Base-by-base conservation (phyloP, 176 grass and related monocot species). In the Juncus effusus region DNA sequence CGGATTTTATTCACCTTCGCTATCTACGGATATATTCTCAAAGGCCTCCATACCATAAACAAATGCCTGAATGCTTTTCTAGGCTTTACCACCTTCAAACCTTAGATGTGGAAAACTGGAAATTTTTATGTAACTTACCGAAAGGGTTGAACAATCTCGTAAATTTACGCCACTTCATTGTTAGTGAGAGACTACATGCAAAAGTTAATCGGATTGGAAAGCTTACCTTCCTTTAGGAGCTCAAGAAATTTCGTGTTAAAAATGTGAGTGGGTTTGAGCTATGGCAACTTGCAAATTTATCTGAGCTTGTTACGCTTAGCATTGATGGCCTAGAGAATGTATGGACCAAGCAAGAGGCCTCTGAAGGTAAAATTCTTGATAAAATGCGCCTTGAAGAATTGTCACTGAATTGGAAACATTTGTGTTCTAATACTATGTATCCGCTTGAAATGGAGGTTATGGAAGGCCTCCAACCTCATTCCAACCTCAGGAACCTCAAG, bases 181-280 rank as follows among this genome's bases (percentile, higher is more conserved):
- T 54, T 6, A 0, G 2, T 28, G 41, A 0, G 55, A 11, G 73
- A 14, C 39, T 2, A 4, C 47, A 6, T 13, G 40, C 50, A 63
- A 12, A 10, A 60, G 0, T 2, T 0, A 3, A 66, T 61, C 9
- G 7, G 3, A 10, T 41, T 3, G 56, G 16, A 0, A 19, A 28
- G 19, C 19, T 28, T 28, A 28, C 19, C 19, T 28, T 28, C 19
- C 19, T 73, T 6, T 51, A 78, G 35, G 61, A 83, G 10, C 51
- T 73, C 10, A 67, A 19, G 1, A 36, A 6, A 62, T 72, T 73
- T 67, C 0, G 35, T 40, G 65, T 83, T 3, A 51, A 56, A 0
- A 69, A 61, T 2, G 40, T 73, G 10, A 73, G 13, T 62, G 42
- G 68, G 37, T 73, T 40, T 69, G 76, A 15, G 64, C 61, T 10